Evolutionary conservation across 2,329 filamentous ascomycete species (phyloP), one percentile per base, ranked within the genome.

Genomic region (Colletotrichum filicis): DNA sequence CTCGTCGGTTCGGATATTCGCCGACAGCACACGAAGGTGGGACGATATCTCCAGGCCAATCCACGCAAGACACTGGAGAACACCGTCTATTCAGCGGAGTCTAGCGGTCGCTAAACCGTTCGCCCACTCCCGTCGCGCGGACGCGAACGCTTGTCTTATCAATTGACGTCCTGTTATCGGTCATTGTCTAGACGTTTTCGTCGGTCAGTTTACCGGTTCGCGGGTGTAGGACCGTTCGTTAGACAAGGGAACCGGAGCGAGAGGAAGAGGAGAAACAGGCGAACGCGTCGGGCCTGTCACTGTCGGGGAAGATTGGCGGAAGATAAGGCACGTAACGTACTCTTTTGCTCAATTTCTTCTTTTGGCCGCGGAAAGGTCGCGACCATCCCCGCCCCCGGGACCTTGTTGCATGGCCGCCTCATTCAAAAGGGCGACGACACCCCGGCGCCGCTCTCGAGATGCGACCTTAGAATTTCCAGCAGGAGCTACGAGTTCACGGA

Each of bases 31-130:
- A 24, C 9, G 14, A 64, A 64, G 42, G 66, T 65, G 56, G 60
- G 14, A 59, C 60, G 56, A 65, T 19, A 28, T 49, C 30, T 61
- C 32, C 26, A 52, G 52, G 69, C 30, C 30, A 42, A 42, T 42
- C 37, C 37, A 42, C 35, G 52, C 42, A 12, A 28, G 22, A 42
- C 16, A 42, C 37, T 42, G 53, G 22, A 37, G 26, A 42, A 42
- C 49, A 56, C 55, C n/a, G 61, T 72, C 65, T 69, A 60, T 73
- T 65, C 66, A 35, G 70, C 70, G 55, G 70, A 69, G 59, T 59
- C 66, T 49, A 69, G 69, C 59, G 59, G 69, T 35, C 65, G 61
- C 61, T 57, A 19, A 55, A 19, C 26, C 4, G 16, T 64, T 6
- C 28, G 49, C 11, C 30, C 61, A 42, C 37, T 42, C 49, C 46